Evolutionary conservation across 2,329 filamentous ascomycete genomes (phyloP).

Genomic region (Alternaria rosae): DNA sequence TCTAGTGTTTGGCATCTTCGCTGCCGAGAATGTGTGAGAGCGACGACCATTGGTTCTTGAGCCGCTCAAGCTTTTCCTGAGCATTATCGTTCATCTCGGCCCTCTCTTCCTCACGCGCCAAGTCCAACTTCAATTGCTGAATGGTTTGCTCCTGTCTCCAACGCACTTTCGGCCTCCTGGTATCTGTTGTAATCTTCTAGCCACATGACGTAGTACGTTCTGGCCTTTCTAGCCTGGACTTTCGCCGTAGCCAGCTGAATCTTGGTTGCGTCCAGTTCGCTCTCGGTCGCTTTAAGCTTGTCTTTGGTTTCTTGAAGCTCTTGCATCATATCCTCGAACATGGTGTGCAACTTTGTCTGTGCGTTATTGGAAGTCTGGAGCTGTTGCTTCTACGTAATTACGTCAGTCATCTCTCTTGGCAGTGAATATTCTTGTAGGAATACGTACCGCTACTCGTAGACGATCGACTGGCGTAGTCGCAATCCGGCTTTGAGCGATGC

Average conservation of each 20-base stretch:
- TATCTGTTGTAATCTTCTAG: too few relatives aligned
- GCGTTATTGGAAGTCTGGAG: background rate
- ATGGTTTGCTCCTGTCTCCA: too few relatives aligned
- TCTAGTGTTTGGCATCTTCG: background rate
- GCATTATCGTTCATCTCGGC: background rate
- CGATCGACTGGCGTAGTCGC: background rate
- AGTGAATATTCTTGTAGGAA: rapidly evolving
- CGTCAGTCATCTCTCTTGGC: background rate
- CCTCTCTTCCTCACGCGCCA: background rate
- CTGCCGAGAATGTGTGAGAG: background rate
- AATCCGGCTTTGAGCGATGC: too few relatives aligned
- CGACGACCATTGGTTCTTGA: background rate
- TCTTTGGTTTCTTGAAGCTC: background rate
- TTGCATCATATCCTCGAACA: background rate
- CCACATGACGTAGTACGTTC: too few relatives aligned
- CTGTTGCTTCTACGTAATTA: background rate
- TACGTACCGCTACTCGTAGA: background rate
- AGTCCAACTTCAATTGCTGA: too few relatives aligned
- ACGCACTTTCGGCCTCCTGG: too few relatives aligned
- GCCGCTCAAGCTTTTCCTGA: background rate
- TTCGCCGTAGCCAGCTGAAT: too few relatives aligned
- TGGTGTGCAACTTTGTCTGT: background rate
- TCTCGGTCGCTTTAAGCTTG: too few relatives aligned
- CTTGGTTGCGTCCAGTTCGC: too few relatives aligned
- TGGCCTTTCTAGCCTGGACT: too few relatives aligned